phyloP scores from a whole-genome alignment of 2,329 filamentous ascomycete species.

The Colletotrichum sublineola region DNA sequence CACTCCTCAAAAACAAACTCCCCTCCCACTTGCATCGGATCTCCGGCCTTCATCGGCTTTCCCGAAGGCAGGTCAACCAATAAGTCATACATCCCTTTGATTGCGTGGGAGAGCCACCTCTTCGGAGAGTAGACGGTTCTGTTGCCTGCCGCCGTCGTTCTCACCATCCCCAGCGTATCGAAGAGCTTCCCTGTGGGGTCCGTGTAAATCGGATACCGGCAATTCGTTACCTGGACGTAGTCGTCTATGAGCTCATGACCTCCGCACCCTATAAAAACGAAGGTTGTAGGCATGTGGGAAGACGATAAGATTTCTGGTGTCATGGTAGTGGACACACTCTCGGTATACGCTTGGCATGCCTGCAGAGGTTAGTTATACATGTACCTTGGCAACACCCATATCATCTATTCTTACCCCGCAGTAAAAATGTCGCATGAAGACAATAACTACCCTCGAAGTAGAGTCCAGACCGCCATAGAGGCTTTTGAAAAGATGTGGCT shows the following conservation, averaged over 20 bases:
- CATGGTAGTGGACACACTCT: background rate
- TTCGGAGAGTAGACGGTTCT: background rate
- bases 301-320: background rate
- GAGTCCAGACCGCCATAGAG: background rate
- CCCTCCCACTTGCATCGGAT: background rate
- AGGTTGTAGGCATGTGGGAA: background rate
- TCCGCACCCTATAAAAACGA: background rate
- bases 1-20: background rate
- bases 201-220: background rate
- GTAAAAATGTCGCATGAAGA: background rate
- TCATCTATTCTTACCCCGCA: background rate
- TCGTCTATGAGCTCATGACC: background rate
- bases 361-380: background rate
- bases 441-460: background rate
- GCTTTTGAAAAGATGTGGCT: background rate
- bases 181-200: constrained; percentile 7
- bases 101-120: background rate
- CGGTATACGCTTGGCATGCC: background rate
- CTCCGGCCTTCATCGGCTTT: background rate
- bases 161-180: background rate
- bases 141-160: background rate
- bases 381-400: fast-evolving
- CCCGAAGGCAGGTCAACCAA: background rate
- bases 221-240: background rate
- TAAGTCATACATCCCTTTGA: background rate